Base-by-base conservation (phyloP, 2,329 filamentous ascomycete species). In the Verticillium nubilum region DNA sequence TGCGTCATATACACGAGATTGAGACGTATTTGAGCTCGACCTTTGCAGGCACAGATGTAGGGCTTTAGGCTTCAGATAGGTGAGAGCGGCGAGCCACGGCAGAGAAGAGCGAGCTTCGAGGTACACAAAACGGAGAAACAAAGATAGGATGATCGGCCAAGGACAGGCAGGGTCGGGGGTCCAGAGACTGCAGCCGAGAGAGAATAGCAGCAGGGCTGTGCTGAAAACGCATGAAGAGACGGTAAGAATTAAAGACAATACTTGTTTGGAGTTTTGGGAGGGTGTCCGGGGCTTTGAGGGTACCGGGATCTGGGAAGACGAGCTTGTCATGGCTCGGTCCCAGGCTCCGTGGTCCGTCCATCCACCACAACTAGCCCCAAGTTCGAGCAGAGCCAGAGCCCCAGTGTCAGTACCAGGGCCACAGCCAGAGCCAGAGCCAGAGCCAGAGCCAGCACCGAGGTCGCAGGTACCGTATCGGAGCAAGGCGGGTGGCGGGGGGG, bases 151-250 rank as follows among this genome's bases (percentile, higher is more conserved):
- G 67, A 70, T 61, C 62, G 59, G 60, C 33, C 50, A 60, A 58
- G 59, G 29, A 61, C 52, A 62, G 62, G 52, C 61, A 57, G 59
- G 57, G 60, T 58, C 59, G 42, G 61, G 63, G 64, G 55, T 53
- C 58, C 60, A 65, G 53, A 61, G 59, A 61, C 52, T 58, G 37
- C 42, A 52, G 37, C n/a, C 5, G 27, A 56, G 29, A 10, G 60
- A 61, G 28, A 59, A 54, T 60, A 67, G 63, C 61, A 67, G 66
- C 61, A 67, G 66, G 67, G 68, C 68, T 69, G 65, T 72, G 69
- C 64, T 64, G 62, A 61, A 60, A 65, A 64, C 66, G 68, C 70
- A 72, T 72, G 62, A 70, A 69, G 60, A 60, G 65, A 66, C 62
- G 63, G 62, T 58, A 65, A 63, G 66, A 64, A 67, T 65, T 69